phyloP scores from a whole-genome alignment of 2,329 filamentous ascomycete species.

The Akanthomyces uredinophilus region DNA sequence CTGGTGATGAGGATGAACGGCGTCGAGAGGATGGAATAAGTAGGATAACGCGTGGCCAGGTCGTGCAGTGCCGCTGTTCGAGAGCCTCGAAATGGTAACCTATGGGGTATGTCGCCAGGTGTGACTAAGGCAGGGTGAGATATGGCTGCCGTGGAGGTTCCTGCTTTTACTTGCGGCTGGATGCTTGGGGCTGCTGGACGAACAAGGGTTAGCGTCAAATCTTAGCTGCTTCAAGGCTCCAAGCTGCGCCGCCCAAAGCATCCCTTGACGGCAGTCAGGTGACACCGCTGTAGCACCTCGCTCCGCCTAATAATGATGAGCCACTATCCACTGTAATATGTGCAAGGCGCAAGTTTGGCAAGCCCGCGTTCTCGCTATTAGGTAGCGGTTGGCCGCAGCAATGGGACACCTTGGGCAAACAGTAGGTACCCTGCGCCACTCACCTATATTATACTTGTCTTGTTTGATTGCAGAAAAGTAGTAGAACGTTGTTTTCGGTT shows the following conservation, averaged over 20 bases:
- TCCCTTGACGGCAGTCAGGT: conserved; percentile 8
- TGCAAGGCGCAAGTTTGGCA: neutral
- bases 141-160: conserved; percentile 12
- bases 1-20: conserved; percentile 7
- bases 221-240: conserved; percentile 11
- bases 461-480: too few relatives aligned
- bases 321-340: neutral
- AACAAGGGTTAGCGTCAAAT: conserved; percentile 13
- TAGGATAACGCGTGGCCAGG: neutral
- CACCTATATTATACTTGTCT: neutral
- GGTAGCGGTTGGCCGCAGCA: neutral
- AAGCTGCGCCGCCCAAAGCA: conserved; percentile 4
- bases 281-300: conserved; percentile 3
- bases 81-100: conserved; percentile 10
- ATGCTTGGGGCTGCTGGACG: conserved; percentile 7
- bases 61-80: conserved; percentile 5
- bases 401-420: neutral
- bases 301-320: neutral
- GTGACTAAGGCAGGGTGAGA: conserved; percentile 17
- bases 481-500: too few relatives aligned
- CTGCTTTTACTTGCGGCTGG: conserved; percentile 13
- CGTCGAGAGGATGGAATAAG: conserved; percentile 11
- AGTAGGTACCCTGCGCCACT: neutral
- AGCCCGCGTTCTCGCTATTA: too few relatives aligned
- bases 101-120: conserved; percentile 11